Evolutionary conservation across 1,139 yeast species (phyloP).

Genomic region (Yamadazyma dendronema): DNA sequence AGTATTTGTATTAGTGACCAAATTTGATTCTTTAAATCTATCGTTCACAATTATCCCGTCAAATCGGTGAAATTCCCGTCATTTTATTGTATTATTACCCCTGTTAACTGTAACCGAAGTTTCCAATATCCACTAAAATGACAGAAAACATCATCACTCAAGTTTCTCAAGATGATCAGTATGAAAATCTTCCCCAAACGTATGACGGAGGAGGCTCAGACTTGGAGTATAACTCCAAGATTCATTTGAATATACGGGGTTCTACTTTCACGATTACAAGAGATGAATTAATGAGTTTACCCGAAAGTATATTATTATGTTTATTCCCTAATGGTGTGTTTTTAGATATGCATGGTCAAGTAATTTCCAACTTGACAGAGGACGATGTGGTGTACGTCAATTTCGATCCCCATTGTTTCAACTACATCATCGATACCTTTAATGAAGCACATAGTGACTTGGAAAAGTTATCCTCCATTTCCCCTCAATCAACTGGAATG

Average conservation of each 20-base stretch:
- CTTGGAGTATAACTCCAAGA: conserved; percentile 60
- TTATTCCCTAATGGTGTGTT: conserved; percentile 89
- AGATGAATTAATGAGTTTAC: conserved; percentile 86
- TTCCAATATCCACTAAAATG: conserved; percentile 19
- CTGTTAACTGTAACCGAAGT: no score
- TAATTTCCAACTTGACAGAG: conserved; percentile 73
- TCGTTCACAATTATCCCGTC: no score
- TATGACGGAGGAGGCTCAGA: conserved; percentile 26
- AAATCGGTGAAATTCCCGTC: no score
- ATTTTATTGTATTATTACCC: no score
- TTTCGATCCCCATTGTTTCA: conserved; percentile 83
- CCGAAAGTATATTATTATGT: conserved; percentile 85
- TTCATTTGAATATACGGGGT: conserved; percentile 67
- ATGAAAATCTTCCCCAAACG: conserved; percentile 15
- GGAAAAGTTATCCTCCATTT: conserved; percentile 24
- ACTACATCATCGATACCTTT: conserved; percentile 72
- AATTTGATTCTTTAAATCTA: no score
- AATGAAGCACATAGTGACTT: conserved; percentile 45
- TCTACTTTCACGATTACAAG: conserved; percentile 67
- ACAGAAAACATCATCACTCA: conserved; percentile 59
- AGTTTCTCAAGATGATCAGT: conserved; percentile 47
- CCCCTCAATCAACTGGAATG: conserved; percentile 22
- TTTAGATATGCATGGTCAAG: conserved; percentile 69
- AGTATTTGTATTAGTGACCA: no score
- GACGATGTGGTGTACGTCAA: conserved; percentile 76